Conservation (phyloP, 1,284 basidiomycete genomes). For the Cystobasidium pallidum region DNA sequence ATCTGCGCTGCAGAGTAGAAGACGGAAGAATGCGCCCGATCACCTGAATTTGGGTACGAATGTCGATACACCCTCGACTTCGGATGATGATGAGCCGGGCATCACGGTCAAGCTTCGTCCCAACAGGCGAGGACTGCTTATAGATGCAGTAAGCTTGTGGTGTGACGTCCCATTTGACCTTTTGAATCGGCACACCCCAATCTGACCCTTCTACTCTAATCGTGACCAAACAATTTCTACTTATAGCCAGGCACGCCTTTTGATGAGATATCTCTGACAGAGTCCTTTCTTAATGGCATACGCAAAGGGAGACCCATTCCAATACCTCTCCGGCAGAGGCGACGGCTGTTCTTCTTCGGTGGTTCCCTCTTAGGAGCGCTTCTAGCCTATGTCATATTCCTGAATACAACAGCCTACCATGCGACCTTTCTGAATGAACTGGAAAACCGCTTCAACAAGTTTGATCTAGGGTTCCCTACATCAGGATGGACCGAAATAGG, state of each 20-base stretch:
- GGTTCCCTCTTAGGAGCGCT: constrained; percentile 37
- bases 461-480: constrained; percentile 41
- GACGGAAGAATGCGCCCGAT: constrained; percentile 41
- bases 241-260: constrained; percentile 39
- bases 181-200: no score
- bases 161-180: no score
- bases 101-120: constrained; percentile 38
- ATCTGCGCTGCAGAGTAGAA: background rate
- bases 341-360: constrained; percentile 40
- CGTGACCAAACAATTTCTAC: background rate
- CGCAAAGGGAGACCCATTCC: constrained; percentile 23
- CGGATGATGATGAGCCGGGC: constrained; percentile 24
- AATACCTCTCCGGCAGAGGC: constrained; percentile 32
- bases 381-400: constrained; percentile 32
- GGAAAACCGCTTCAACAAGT: constrained; percentile 23
- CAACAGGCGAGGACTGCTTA: constrained; percentile 21
- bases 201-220: no score
- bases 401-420: constrained; percentile 34
- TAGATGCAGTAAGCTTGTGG: constrained; percentile 41
- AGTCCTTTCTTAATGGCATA: constrained; percentile 37
- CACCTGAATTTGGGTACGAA: constrained; percentile 4
- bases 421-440: constrained; percentile 31
- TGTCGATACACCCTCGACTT: background rate
- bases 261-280: constrained; percentile 40
- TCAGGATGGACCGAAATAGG: constrained; percentile 31